Conservation (phyloP, 2,329 filamentous ascomycete genomes). For the Colletotrichum musae region DNA sequence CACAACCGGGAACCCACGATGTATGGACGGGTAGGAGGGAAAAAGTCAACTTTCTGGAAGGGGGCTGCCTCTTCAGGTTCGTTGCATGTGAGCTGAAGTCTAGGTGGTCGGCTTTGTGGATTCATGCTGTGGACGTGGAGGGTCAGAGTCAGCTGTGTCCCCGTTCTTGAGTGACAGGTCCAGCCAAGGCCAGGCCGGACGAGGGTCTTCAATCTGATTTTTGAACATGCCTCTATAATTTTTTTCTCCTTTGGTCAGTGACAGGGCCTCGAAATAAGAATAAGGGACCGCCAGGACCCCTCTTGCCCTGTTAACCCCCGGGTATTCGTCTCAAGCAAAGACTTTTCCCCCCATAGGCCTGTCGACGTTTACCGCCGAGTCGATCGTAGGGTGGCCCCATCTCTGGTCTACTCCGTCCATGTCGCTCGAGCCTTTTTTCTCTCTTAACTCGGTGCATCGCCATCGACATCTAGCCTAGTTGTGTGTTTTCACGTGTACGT, state of each 20-base stretch:
- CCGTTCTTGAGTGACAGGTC: conserved; percentile 8
- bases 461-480: neutral
- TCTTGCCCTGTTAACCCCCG: conserved; percentile 4
- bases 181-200: conserved; percentile 17
- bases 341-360: neutral
- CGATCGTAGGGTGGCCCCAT: neutral
- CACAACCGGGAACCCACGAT: neutral
- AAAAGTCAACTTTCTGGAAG: neutral
- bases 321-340: conserved; percentile 23
- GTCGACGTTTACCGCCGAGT: conserved; percentile 1
- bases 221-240: conserved; percentile 20
- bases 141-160: conserved; percentile 8
- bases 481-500: no score
- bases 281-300: conserved; percentile 31
- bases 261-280: conserved; percentile 36
- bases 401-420: conserved; percentile 13
- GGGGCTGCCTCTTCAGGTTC: neutral
- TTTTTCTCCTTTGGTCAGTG: neutral
- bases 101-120: neutral
- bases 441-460: neutral
- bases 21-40: neutral
- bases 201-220: conserved; percentile 7
- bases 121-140: neutral
- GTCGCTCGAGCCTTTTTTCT: neutral
- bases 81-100: conserved; percentile 6